Base-by-base conservation (phyloP, 176 grass and related monocot species). In the Triticum dicoccoides region DNA sequence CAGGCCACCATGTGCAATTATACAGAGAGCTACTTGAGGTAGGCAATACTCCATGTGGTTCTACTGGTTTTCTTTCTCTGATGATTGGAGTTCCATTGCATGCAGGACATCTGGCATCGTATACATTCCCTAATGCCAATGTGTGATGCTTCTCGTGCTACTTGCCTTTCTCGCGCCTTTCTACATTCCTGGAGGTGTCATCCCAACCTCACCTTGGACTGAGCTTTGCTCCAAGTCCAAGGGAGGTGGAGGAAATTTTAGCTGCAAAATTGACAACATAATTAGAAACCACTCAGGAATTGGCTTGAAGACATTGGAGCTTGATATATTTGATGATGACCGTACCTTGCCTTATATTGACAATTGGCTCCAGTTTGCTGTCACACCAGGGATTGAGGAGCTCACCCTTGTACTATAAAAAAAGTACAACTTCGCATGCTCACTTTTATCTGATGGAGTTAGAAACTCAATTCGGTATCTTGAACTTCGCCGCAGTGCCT, bases 141-240 rank as follows among this genome's bases (percentile, higher is more conserved):
- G 61, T 32, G 52, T 58, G 83, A 85, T 41, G 83, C 83, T 27
- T 73, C 83, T 8, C 73, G 83, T 58, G 73, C 73, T 68, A 73
- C 83, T 23, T 85, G 83, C 21, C 21, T 77, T 6, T 82, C 80
- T 35, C 80, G 5, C 11, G 25, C 45, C n/a, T 82, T 78, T 85
- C 29, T 78, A 62, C 54, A 17, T 8, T 83, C 34, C 34, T 83
- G 69, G 83, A 85, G 62, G 52, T 33, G 5, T 6, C 49, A 38
- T 68, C 83, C 73, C 9, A 78, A 15, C 9, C 83, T 85, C 23
- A 12, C 52, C 24, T 66, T 85, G 8, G 33, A 37, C 45, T 52
- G n/a, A 41, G 1, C 14, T 64, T 61, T 80, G 59, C 49, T 59
- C 17, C 32, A 77, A 56, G 75, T 59, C 9, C 32, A 77, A 56